Evolutionary conservation across 1,284 basidiomycete genomes (phyloP), one percentile per base, ranked within the genome.

Genomic region (Puccinia hordei): DNA sequence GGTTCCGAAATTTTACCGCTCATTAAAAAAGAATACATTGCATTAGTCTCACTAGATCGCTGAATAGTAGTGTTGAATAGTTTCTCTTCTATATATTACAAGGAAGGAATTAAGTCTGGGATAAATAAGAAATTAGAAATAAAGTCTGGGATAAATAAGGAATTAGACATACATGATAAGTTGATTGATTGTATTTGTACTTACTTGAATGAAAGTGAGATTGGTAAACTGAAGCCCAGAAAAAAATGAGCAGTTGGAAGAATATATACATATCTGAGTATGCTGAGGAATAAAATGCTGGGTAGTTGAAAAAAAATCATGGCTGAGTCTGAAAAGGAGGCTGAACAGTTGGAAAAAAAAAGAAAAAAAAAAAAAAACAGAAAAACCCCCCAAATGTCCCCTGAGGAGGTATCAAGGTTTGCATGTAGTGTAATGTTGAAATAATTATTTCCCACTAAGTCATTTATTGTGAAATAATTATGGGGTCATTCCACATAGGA

Each of bases 11-110:
- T 69, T 27, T 49, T 51, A 51, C 68, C 68, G 1, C 19, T 22
- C 68, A 69, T 69, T 12, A 69, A 69, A 17, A 69, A 33, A 3
- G 46, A 69, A 33, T 33, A 27, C 46, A 30, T 69, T 69, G 68
- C 68, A 27, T 6, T 69, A 33, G 44, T 69, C 17, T 44, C 38
- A 27, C 44, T 69, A 3, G 68, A 69, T 22, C 46, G 46, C 33
- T 69, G 41, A 68, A 24, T 24, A 24, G 5, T 51, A 19, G 22
- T 51, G 15, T 51, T 51, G 55, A 57, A 57, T n/a, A 57, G 30
- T 59, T 59, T 6, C 30, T 33, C 30, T 59, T 15, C 12, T 33
- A 24, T 33, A 33, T 24, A 5, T 55, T 51, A 51, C 13, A 51
- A 51, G 17, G 3, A 51, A 19, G 15, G 13, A 51, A 19, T 51